Evolutionary conservation across 257 asterid genomes (phyloP).

Genomic region (Euphrasia confusa): DNA sequence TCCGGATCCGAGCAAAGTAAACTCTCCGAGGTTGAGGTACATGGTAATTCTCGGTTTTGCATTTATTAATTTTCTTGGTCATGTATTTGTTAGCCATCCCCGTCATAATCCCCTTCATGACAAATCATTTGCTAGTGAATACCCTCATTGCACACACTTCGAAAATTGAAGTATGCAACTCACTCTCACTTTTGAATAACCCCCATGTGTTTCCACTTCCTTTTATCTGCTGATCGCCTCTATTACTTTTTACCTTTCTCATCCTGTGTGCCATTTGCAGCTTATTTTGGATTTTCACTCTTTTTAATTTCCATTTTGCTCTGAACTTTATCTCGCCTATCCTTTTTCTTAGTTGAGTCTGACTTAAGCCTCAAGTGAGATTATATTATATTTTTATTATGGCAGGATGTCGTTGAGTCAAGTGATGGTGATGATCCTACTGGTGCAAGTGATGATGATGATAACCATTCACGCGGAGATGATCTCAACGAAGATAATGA

Average conservation of each 20-base stretch:
- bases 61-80: not conserved
- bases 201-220: too few relatives aligned
- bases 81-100: not conserved
- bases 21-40: constrained; percentile 55
- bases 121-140: too few relatives aligned
- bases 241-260: too few relatives aligned
- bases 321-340: not conserved
- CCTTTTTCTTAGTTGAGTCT: not conserved
- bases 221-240: too few relatives aligned
- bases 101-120: too few relatives aligned
- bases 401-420: constrained; percentile 49
- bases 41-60: constrained; percentile 22
- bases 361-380: not conserved
- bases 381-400: constrained; percentile 8
- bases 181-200: too few relatives aligned
- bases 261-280: not conserved
- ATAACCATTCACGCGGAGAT: constrained; percentile 21
- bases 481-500: constrained; percentile 29
- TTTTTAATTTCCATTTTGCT: not conserved
- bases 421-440: constrained; percentile 31
- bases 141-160: too few relatives aligned
- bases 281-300: not conserved
- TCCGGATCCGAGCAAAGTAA: constrained; percentile 47
- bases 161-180: too few relatives aligned
- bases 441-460: constrained; percentile 20